These are phyloP conservation scores for Verticillium albo-atrum DNA, from an alignment of 2,329 filamentous ascomycete species.

Conservation along the genomic window DNA sequence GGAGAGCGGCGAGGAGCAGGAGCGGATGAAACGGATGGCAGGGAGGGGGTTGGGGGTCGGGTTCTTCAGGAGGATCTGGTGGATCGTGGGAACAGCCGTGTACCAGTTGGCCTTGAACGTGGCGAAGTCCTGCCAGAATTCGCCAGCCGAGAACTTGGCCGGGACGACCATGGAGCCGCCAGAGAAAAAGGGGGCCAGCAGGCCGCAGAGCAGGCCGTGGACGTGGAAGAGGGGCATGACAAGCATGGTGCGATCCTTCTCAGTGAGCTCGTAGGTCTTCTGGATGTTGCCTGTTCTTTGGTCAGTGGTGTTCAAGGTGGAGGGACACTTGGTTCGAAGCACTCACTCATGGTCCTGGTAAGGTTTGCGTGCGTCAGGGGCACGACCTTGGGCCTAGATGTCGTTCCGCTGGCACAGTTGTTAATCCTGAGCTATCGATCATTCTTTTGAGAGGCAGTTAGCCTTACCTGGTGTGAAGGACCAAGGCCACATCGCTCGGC, in stretches of 20 bases:
- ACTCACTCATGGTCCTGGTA: conserved; percentile 70
- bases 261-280: conserved; percentile 68
- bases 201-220: conserved; percentile 78
- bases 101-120: conserved; percentile 81
- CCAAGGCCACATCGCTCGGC: conserved; percentile 75
- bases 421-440: neutral
- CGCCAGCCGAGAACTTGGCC: conserved; percentile 71
- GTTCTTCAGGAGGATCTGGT: conserved; percentile 79
- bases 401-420: conserved; percentile 58
- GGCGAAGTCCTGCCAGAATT: conserved; percentile 78
- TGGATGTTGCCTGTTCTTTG: conserved; percentile 62
- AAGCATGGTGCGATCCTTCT: conserved; percentile 72
- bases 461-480: conserved; percentile 70
- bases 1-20: conserved; percentile 78
- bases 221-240: conserved; percentile 93
- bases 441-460: neutral
- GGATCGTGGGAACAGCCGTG: conserved; percentile 88
- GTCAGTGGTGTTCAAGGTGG: conserved; percentile 1
- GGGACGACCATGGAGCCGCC: conserved; percentile 79
- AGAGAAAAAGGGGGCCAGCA: conserved; percentile 71
- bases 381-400: conserved; percentile 78
- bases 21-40: conserved; percentile 79
- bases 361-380: conserved; percentile 79
- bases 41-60: conserved; percentile 64
- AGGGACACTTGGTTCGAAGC: too few relatives aligned